These are phyloP conservation scores for Xerocomellus amylosporus DNA, from an alignment of 768 basidiomycete genomes.

Conservation along the genomic window DNA sequence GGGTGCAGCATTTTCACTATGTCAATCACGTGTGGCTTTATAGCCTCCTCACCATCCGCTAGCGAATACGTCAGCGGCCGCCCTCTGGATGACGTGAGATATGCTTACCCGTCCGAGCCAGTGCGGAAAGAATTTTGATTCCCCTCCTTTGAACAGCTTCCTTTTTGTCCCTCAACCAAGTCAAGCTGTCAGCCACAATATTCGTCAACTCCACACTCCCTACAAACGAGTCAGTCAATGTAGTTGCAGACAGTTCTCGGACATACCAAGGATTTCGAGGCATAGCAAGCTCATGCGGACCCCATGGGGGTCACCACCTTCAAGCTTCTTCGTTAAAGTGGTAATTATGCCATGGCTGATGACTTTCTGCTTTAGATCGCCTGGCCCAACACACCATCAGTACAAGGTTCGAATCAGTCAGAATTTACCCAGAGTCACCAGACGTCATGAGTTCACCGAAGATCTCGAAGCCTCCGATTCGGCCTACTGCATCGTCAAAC, in stretches of 20 bases:
- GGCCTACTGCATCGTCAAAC: slow-evolving; percentile 13
- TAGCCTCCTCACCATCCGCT: slow-evolving; percentile 2
- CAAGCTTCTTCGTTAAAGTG: neutral
- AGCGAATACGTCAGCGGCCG: neutral
- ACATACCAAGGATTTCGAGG: slow-evolving; percentile 2
- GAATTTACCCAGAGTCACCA: neutral
- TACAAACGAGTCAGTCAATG: neutral
- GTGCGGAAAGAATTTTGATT: slow-evolving; percentile 1
- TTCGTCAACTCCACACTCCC: neutral
- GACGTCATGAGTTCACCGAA: neutral
- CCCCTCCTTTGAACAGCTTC: neutral
- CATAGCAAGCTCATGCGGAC: slow-evolving; percentile 4
- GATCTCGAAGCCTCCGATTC: slow-evolving; percentile 5
- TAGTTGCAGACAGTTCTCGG: neutral
- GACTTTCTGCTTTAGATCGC: neutral
- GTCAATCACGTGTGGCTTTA: neutral
- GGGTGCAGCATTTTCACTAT: slow-evolving; percentile 7
- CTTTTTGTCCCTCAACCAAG: neutral
- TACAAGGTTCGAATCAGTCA: neutral
- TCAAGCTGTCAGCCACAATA: neutral
- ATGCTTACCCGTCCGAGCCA: slow-evolving; percentile 3
- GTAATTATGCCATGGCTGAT: neutral
- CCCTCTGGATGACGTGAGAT: no score
- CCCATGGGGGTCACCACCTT: neutral
- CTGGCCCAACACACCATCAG: neutral